A percentile compares a stretch with the other conserved stretches of the same genome.
These are phyloP conservation scores for Penicillium malachiteum DNA, from an alignment of 495 filamentous ascomycete species.

Conservation along the genomic window DNA sequence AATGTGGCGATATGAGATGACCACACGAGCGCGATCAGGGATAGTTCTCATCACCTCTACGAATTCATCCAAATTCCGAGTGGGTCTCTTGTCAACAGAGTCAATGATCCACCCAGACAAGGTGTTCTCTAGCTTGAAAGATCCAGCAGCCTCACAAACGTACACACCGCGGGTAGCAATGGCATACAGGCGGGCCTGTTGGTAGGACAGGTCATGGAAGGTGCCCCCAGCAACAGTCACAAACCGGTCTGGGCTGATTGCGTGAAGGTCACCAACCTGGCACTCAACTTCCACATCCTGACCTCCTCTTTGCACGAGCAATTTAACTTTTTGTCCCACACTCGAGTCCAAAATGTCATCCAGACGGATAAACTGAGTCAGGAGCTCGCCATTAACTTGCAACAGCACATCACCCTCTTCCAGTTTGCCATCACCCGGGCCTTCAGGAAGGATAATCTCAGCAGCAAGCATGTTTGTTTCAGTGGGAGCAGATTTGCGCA, in stretches of 20 bases:
- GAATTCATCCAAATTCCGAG: constrained; percentile 82
- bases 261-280: constrained; percentile 84
- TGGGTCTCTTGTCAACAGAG: constrained; percentile 85
- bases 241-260: constrained; percentile 93
- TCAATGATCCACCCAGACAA: constrained; percentile 93
- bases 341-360: constrained; percentile 90
- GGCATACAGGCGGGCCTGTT: constrained; percentile 89
- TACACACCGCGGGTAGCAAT: constrained; percentile 90
- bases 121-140: constrained; percentile 88
- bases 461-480: constrained; percentile 97
- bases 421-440: constrained; percentile 78
- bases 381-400: constrained; percentile 88
- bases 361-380: constrained; percentile 92
- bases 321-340: constrained; percentile 69
- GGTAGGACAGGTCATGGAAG: constrained; percentile 95
- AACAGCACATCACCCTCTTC: constrained; percentile 96
- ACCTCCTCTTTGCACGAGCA: constrained; percentile 86
- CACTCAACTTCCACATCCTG: constrained; percentile 84
- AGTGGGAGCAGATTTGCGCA: constrained; percentile 79
- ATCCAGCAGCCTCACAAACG: constrained; percentile 91
- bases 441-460: constrained; percentile 89
- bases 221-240: constrained; percentile 89
- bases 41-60: constrained; percentile 88
- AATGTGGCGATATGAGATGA: constrained; percentile 93
- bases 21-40: constrained; percentile 83